Conservation (phyloP, 257 asterid genomes). For the Forsythia suspensa region DNA sequence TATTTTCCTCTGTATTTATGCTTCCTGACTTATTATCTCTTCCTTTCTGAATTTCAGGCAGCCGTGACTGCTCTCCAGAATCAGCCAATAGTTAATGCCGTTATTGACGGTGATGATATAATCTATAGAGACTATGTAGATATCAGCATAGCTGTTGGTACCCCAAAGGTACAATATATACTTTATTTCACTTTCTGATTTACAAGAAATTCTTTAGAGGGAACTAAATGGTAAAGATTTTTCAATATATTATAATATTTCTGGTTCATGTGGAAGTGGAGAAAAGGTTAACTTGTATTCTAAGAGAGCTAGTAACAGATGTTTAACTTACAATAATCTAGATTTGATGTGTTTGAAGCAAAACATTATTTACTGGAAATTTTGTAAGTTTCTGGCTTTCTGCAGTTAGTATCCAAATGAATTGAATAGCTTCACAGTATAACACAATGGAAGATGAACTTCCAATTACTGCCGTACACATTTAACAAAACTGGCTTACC, state of each 20-base stretch:
- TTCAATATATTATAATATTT: neutral
- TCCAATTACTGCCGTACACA: neutral
- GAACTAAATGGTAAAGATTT: neutral
- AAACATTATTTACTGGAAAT: too few relatives aligned
- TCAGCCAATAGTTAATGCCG: conserved; percentile 92
- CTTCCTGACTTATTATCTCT: conserved; percentile 6
- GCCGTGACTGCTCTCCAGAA: conserved; percentile 87
- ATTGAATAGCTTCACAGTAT: neutral
- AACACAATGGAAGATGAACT: neutral
- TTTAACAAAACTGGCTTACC: too few relatives aligned
- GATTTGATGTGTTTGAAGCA: too few relatives aligned
- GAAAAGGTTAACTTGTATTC: too few relatives aligned
- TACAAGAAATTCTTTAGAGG: neutral
- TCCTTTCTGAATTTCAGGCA: conserved; percentile 54
- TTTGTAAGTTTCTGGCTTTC: neutral
- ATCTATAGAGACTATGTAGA: conserved; percentile 90
- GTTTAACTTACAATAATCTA: too few relatives aligned
- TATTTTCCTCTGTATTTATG: neutral
- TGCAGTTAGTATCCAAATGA: neutral
- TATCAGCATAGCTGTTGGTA: conserved; percentile 97
- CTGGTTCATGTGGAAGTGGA: neutral
- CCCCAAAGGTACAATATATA: conserved; percentile 69
- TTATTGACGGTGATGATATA: conserved; percentile 97
- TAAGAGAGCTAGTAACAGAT: neutral
- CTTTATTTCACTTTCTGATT: neutral